Percentiles rank a stretch among this genome's conserved stretches.
These are phyloP conservation scores for Wallacemonas rigidus DNA, from an alignment of 208 protist genomes.

Conservation along the genomic window DNA sequence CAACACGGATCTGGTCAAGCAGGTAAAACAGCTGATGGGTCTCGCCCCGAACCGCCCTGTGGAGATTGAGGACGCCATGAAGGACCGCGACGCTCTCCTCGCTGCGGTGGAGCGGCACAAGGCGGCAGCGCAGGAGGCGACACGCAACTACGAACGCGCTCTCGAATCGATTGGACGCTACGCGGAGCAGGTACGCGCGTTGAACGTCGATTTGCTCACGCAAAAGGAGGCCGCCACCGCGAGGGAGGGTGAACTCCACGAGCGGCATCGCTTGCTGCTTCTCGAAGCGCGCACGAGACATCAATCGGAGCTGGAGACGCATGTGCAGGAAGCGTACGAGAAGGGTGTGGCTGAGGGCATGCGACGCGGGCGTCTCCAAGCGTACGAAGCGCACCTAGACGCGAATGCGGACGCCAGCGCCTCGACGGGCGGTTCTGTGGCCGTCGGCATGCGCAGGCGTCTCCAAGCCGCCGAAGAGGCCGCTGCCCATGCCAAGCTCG, in stretches of 20 bases:
- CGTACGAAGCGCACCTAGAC: constrained; percentile 19
- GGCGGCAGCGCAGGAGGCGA: constrained; percentile 53
- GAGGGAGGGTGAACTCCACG: constrained; percentile 47
- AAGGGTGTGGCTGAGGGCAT: constrained; percentile 50
- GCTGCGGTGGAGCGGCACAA: constrained; percentile 66
- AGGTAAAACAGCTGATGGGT: constrained; percentile 57
- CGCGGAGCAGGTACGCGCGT: constrained; percentile 45
- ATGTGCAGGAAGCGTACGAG: constrained; percentile 40
- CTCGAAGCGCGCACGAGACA: constrained; percentile 58
- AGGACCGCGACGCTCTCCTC: constrained; percentile 68
- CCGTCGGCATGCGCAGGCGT: not conserved
- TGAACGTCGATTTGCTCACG: constrained; percentile 61
- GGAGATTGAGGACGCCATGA: constrained; percentile 51
- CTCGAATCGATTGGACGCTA: constrained; percentile 68
- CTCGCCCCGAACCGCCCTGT: constrained; percentile 42
- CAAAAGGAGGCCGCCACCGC: constrained; percentile 48
- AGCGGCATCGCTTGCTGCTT: constrained; percentile 51
- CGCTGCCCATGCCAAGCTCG: constrained; percentile 35
- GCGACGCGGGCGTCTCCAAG: constrained; percentile 19
- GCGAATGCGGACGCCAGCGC: not conserved
- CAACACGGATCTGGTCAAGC: constrained; percentile 60
- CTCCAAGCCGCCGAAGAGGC: constrained; percentile 24
- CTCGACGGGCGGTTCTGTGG: constrained; percentile 16
- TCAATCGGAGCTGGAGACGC: constrained; percentile 45
- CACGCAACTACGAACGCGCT: constrained; percentile 64